phyloP scores from a whole-genome alignment of 2,329 filamentous ascomycete species.

The Akanthomyces lecanii region DNA sequence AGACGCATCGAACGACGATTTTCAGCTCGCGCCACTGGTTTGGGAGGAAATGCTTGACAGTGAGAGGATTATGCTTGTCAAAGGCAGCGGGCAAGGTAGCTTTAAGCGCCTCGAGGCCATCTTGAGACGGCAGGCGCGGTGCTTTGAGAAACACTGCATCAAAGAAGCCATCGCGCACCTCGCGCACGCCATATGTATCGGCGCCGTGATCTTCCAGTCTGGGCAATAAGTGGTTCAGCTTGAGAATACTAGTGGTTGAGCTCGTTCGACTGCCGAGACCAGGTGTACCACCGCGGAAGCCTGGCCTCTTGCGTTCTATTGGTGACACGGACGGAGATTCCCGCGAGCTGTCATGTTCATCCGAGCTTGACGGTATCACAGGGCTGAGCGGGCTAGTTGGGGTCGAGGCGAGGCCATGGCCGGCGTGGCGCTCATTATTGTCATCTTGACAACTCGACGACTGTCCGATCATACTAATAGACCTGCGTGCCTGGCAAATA shows the following conservation, averaged over 20 bases:
- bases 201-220: constrained; percentile 32
- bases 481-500: background rate
- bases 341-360: background rate
- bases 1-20: constrained; percentile 36
- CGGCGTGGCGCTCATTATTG: background rate
- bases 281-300: constrained; percentile 1
- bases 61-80: constrained; percentile 44
- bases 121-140: constrained; percentile 32
- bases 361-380: background rate
- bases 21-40: constrained; percentile 43
- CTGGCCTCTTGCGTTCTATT: background rate
- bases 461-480: background rate
- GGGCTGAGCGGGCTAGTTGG: background rate
- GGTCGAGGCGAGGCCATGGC: background rate
- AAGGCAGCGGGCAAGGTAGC: constrained; percentile 44
- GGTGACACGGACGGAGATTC: constrained; percentile 1
- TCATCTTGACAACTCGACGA: background rate
- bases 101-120: constrained; percentile 37
- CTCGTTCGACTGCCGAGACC: constrained; percentile 22
- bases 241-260: constrained; percentile 30
- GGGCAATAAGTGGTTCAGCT: constrained; percentile 32
- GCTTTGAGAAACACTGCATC: constrained; percentile 46
- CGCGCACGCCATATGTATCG: constrained; percentile 40
- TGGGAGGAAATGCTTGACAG: constrained; percentile 42
- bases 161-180: constrained; percentile 45